Conservation (phyloP, 371 early-diverging fungal genomes). For the Batrachochytrium dendrobatidis region DNA sequence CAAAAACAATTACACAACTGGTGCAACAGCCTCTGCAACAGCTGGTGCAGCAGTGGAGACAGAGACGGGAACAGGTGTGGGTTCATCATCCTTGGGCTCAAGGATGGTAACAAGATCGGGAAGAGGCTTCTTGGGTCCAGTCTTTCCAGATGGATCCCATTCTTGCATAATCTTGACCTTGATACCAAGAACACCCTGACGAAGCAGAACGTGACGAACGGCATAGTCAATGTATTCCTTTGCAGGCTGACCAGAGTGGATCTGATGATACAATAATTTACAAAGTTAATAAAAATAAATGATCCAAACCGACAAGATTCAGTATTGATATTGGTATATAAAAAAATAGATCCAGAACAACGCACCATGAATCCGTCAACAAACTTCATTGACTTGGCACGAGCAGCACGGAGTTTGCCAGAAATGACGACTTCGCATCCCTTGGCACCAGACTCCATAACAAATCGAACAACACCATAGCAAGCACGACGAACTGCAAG, state of each 20-base stretch:
- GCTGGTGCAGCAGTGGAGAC: slow-evolving; percentile 39
- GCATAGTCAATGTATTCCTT: slow-evolving; percentile 97
- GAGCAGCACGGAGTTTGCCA: slow-evolving; percentile 99
- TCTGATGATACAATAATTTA: slow-evolving; percentile 25
- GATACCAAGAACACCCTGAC: slow-evolving; percentile 99
- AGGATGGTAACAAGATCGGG: slow-evolving; percentile 97
- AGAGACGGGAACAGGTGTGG: slow-evolving; percentile 44
- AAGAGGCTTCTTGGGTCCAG: slow-evolving; percentile 93
- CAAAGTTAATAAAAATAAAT: too few species aligned
- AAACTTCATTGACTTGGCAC: slow-evolving; percentile 99
- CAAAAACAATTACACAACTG: neutral
- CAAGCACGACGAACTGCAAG: slow-evolving; percentile 97
- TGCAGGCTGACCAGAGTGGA: slow-evolving; percentile 99
- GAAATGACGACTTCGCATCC: slow-evolving; percentile 99
- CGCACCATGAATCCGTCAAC: slow-evolving; percentile 93
- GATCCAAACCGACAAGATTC: too few species aligned
- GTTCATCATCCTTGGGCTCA: slow-evolving; percentile 81
- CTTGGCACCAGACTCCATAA: slow-evolving; percentile 99
- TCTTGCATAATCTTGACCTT: slow-evolving; percentile 99
- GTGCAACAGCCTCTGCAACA: neutral
- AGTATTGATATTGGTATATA: neutral
- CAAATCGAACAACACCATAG: slow-evolving; percentile 97
- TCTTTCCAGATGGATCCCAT: slow-evolving; percentile 92
- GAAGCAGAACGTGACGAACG: slow-evolving; percentile 96
- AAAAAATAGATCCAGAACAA: neutral